These are phyloP conservation scores for Debaryomyces coudertii DNA, from an alignment of 1,139 yeast species.

Conservation along the genomic window DNA sequence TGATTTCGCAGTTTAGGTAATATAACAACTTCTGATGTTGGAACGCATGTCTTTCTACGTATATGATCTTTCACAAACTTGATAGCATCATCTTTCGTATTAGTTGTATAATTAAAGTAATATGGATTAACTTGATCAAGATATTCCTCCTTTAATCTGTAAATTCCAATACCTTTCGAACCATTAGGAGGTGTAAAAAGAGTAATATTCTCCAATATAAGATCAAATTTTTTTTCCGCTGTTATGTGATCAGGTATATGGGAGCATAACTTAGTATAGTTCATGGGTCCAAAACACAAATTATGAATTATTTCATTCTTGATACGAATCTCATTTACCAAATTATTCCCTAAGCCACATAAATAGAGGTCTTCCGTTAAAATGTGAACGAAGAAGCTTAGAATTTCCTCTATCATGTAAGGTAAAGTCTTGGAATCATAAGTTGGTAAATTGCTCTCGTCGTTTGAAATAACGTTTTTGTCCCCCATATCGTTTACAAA, in stretches of 20 bases:
- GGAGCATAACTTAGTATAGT: conserved; percentile 69
- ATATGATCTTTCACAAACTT: conserved; percentile 56
- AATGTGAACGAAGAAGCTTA: conserved; percentile 68
- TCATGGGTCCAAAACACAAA: conserved; percentile 71
- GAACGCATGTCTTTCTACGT: conserved; percentile 34
- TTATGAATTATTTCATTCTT: conserved; percentile 76
- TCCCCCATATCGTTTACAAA: conserved; percentile 8
- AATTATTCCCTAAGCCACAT: conserved; percentile 51
- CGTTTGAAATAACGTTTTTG: neutral
- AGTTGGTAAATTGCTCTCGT: conserved; percentile 5
- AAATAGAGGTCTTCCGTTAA: conserved; percentile 70
- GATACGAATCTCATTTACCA: conserved; percentile 56
- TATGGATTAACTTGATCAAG: conserved; percentile 71
- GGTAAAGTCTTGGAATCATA: conserved; percentile 53
- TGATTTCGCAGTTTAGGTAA: conserved; percentile 43
- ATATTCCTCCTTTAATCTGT: conserved; percentile 63
- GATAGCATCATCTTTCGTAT: conserved; percentile 74
- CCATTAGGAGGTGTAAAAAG: conserved; percentile 66
- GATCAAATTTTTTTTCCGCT: conserved; percentile 74
- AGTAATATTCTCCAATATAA: conserved; percentile 62
- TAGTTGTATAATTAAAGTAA: conserved; percentile 75
- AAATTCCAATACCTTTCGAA: conserved; percentile 67
- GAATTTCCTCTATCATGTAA: conserved; percentile 76
- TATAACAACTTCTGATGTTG: conserved; percentile 49
- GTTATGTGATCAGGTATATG: conserved; percentile 77